Conservation (phyloP, 164 flowering plant species). For the Euptelea pleiosperma region DNA sequence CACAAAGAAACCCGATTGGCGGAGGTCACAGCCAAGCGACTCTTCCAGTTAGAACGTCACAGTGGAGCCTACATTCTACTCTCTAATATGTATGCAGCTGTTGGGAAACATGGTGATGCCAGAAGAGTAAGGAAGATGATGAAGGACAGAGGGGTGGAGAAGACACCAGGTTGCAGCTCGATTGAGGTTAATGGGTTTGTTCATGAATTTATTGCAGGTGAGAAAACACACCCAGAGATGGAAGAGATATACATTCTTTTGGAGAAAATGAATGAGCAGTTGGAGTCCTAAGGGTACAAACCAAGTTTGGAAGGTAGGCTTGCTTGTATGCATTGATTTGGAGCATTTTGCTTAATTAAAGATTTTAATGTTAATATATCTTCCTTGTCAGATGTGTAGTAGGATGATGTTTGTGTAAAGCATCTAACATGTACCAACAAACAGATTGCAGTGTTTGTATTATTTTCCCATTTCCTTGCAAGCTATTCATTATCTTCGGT, state of each 20-base stretch:
- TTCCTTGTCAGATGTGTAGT: too few relatives aligned
- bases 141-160: conserved; percentile 45
- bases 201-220: conserved; percentile 72
- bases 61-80: conserved; percentile 63
- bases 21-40: conserved; percentile 45
- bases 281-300: conserved; percentile 16
- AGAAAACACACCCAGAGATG: conserved; percentile 45
- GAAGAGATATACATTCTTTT: conserved; percentile 28
- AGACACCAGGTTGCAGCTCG: conserved; percentile 68
- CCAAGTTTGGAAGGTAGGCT: too few relatives aligned
- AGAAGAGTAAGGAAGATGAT: conserved; percentile 40
- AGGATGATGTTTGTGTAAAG: too few relatives aligned
- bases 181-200: conserved; percentile 48
- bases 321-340: too few relatives aligned
- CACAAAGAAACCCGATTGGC: conserved; percentile 36
- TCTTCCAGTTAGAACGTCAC: conserved; percentile 40
- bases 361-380: too few relatives aligned
- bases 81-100: conserved; percentile 50
- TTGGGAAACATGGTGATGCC: conserved; percentile 43
- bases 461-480: too few relatives aligned
- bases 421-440: too few relatives aligned
- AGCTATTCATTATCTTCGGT: too few relatives aligned
- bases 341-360: too few relatives aligned
- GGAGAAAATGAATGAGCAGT: conserved; percentile 32
- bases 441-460: too few relatives aligned